Evolutionary conservation across 768 basidiomycete species (phyloP), one percentile per base, ranked within the genome.

Genomic region (Russula emetica): DNA sequence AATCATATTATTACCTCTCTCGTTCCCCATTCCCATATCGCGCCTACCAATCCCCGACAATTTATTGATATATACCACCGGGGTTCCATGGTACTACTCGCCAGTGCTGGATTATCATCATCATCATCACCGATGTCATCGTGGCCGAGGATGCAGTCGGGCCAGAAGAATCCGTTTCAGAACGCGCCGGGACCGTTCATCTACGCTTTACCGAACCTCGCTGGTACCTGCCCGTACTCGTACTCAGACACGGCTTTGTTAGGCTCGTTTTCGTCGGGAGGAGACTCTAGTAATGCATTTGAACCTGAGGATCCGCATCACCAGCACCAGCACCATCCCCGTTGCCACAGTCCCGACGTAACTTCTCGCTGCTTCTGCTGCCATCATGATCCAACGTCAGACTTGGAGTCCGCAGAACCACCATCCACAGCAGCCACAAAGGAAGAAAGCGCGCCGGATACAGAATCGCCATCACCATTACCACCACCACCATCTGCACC

Each of bases 181-280:
- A 64, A 64, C 28, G 42, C 34, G 22, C 59, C 63, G 0, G 63
- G 63, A 10, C 63, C 1, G n/a, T 64, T 60, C 24, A 56, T 64
- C 34, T 38, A 16, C 54, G 58, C 63, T 18, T 24, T 64, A 22
- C 63, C 63, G 2, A 50, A 64, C 24, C 50, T 64, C 38, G 42
- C 28, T 14, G 18, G 53, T 4, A 14, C 36, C 30, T 34, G 40
- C 42, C 55, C 28, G 18, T 26, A 24, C 10, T 9, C 18, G n/a
- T 32, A 2, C 42, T 26, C 28, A 13, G 22, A 42, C 42, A 8
- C 16, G 24, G 0, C 20, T 32, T 2, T 13, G 11, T 26, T 13
- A 42, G n/a, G 38, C 55, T n/a, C 42, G 42, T 28, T 57, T 44
- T n/a, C 40, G 10, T 7, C 0, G 2, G 30, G 3, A 1, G 34